These are phyloP conservation scores for Dichotomopilus funicola DNA, from an alignment of 2,329 filamentous ascomycete genomes.

Conservation along the genomic window DNA sequence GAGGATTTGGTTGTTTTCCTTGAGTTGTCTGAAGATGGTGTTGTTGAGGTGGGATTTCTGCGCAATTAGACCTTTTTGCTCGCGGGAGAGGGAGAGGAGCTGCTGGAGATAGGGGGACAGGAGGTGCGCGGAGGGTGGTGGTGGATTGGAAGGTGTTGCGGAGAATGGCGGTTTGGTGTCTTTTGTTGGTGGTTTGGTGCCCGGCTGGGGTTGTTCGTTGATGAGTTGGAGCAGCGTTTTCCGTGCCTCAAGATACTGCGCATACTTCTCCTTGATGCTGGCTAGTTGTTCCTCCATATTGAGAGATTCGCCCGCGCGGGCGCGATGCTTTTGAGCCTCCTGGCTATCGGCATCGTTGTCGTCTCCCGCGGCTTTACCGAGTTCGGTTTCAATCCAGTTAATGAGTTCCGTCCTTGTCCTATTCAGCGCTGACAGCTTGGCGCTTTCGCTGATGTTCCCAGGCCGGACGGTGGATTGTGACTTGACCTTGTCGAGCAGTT, in stretches of 20 bases:
- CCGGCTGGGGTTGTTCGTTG: slow-evolving; percentile 17
- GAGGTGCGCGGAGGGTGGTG: slow-evolving; percentile 35
- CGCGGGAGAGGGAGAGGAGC: slow-evolving; percentile 46
- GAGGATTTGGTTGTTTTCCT: slow-evolving; percentile 44
- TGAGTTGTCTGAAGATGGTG: slow-evolving; percentile 43
- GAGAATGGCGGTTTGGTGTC: slow-evolving; percentile 5
- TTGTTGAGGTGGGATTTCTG: slow-evolving; percentile 53
- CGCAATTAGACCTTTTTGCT: slow-evolving; percentile 50
- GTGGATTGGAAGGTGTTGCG: not conserved
- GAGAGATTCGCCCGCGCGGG: slow-evolving; percentile 15
- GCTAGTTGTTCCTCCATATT: slow-evolving; percentile 37
- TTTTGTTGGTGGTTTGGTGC: slow-evolving; percentile 15
- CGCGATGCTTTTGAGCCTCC: slow-evolving; percentile 20
- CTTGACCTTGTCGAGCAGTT: slow-evolving; percentile 44
- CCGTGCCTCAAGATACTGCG: slow-evolving; percentile 44
- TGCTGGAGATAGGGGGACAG: slow-evolving; percentile 51
- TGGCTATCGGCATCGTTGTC: slow-evolving; percentile 27
- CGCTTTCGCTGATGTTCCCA: slow-evolving; percentile 30
- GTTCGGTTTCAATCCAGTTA: slow-evolving; percentile 57
- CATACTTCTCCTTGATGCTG: slow-evolving; percentile 48
- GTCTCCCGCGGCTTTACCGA: slow-evolving; percentile 43
- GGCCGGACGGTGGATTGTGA: slow-evolving; percentile 32
- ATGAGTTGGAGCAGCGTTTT: slow-evolving; percentile 41
- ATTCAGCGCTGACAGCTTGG: slow-evolving; percentile 48
- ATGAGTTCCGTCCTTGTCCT: slow-evolving; percentile 55